A percentile compares a stretch with the other conserved stretches of the same genome.
phyloP scores from a whole-genome alignment of 192 early-diverging fungal genomes.

The Coemansia sp. region DNA sequence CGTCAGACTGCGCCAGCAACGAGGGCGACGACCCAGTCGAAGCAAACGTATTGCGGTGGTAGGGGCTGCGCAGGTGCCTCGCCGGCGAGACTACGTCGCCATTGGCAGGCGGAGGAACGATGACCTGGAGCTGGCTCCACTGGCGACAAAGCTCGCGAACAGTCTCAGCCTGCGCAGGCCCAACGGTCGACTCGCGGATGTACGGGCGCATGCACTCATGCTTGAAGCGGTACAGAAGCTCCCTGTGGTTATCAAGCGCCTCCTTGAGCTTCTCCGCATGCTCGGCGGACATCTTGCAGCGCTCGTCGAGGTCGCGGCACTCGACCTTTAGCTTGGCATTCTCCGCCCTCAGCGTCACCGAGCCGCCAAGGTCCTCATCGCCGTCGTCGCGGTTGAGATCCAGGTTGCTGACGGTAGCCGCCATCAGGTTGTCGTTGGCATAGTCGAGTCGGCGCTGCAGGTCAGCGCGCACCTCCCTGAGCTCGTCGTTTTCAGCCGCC shows the following conservation, averaged over 20 bases:
- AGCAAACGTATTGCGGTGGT: background rate
- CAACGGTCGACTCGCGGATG: slow-evolving; percentile 40
- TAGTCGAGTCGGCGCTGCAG: slow-evolving; percentile 32
- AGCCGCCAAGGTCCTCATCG: slow-evolving; percentile 1
- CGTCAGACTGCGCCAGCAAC: slow-evolving; percentile 2
- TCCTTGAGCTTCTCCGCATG: slow-evolving; percentile 5
- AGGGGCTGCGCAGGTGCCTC: background rate
- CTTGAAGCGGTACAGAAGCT: slow-evolving; percentile 16
- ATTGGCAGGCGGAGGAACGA: slow-evolving; percentile 13
- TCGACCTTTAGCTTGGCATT: slow-evolving; percentile 28
- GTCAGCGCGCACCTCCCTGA: slow-evolving; percentile 33
- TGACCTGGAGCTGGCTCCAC: slow-evolving; percentile 45
- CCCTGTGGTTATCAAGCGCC: slow-evolving; percentile 14
- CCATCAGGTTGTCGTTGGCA: slow-evolving; percentile 20
- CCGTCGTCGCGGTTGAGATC: slow-evolving; percentile 9
- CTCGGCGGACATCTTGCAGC: slow-evolving; percentile 8
- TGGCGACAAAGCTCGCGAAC: slow-evolving; percentile 29
- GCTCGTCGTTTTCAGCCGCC: slow-evolving; percentile 28
- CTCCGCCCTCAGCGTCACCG: slow-evolving; percentile 31
- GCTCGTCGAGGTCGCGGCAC: slow-evolving; percentile 17
- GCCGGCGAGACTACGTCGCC: slow-evolving; percentile 22
- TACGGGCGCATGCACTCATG: slow-evolving; percentile 35
- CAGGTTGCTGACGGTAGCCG: slow-evolving; percentile 15
- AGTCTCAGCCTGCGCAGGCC: slow-evolving; percentile 27
- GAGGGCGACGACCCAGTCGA: slow-evolving; percentile 3